These are phyloP conservation scores for Schizopora paradoxa DNA, from an alignment of 1,284 basidiomycete species.

Conservation along the genomic window DNA sequence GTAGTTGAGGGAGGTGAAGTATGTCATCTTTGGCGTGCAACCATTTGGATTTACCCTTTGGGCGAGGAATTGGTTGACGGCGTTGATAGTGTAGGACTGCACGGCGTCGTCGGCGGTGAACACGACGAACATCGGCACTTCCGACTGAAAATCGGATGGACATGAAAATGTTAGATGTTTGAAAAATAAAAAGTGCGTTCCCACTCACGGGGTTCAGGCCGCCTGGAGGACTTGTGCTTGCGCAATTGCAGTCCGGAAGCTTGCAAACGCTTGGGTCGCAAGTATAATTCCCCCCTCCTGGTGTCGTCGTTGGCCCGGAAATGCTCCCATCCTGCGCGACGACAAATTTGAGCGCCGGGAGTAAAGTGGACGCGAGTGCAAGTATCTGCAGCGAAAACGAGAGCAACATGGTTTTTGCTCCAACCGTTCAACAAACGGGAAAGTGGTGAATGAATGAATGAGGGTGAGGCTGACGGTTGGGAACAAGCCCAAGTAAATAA, in stretches of 20 bases:
- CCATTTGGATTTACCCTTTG: conserved; percentile 80
- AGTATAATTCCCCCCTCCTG: conserved; percentile 56
- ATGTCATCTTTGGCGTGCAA: conserved; percentile 72
- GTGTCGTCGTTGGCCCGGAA: conserved; percentile 41
- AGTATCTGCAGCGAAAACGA: background rate
- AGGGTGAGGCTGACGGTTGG: background rate
- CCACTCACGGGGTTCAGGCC: conserved; percentile 54
- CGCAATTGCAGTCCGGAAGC: conserved; percentile 68
- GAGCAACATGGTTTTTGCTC: too few relatives aligned
- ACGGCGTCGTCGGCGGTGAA: conserved; percentile 72
- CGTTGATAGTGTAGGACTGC: conserved; percentile 66
- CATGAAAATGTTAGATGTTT: background rate
- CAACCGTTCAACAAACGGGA: too few relatives aligned
- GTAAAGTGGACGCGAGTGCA: conserved; percentile 29
- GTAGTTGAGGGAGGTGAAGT: conserved; percentile 67
- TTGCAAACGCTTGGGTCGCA: conserved; percentile 63
- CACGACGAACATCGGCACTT: conserved; percentile 68
- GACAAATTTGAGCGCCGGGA: conserved; percentile 28
- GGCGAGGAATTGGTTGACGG: conserved; percentile 71
- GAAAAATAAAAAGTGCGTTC: conserved; percentile 1
- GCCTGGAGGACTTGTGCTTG: conserved; percentile 66
- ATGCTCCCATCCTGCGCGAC: conserved; percentile 50
- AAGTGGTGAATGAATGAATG: background rate
- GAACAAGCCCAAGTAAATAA: too few relatives aligned
- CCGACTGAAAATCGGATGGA: conserved; percentile 34